These are phyloP conservation scores for Botrytis fragariae DNA, from an alignment of 2,329 filamentous ascomycete species.

Conservation along the genomic window DNA sequence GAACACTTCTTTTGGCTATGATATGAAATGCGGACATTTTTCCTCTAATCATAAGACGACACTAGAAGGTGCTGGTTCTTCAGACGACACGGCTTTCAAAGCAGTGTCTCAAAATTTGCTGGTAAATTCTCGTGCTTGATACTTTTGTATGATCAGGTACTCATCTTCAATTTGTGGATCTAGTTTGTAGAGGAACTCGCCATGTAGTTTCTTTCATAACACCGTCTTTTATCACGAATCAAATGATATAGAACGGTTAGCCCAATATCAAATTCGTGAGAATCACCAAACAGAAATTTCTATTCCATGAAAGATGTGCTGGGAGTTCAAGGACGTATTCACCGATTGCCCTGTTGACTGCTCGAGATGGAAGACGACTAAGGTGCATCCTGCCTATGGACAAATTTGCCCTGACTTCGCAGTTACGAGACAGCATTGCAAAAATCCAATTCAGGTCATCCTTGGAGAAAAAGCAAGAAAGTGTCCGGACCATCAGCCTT, in stretches of 20 bases:
- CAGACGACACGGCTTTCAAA: not conserved
- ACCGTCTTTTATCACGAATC: not conserved
- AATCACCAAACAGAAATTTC: not conserved
- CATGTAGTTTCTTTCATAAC: not conserved
- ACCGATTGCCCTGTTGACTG: not conserved
- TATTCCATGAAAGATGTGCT: not conserved
- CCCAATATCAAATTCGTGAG: not conserved
- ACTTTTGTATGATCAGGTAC: not conserved
- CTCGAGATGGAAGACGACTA: not conserved
- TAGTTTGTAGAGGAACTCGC: not conserved
- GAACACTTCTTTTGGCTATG: not conserved
- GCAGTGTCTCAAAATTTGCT: not conserved
- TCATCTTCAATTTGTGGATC: not conserved
- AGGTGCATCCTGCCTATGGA: not conserved
- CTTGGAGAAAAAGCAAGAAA: not conserved
- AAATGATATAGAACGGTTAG: not conserved
- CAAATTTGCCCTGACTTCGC: not conserved
- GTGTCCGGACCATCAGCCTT: not conserved
- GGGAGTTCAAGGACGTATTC: not conserved
- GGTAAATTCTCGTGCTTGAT: not conserved
- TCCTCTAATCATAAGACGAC: not conserved
- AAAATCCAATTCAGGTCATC: too few species aligned
- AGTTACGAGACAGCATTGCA: not conserved
- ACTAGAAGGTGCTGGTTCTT: not conserved
- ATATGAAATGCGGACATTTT: not conserved